These are phyloP conservation scores for Lepiota subincarnata DNA, from an alignment of 768 basidiomycete genomes.

Conservation along the genomic window DNA sequence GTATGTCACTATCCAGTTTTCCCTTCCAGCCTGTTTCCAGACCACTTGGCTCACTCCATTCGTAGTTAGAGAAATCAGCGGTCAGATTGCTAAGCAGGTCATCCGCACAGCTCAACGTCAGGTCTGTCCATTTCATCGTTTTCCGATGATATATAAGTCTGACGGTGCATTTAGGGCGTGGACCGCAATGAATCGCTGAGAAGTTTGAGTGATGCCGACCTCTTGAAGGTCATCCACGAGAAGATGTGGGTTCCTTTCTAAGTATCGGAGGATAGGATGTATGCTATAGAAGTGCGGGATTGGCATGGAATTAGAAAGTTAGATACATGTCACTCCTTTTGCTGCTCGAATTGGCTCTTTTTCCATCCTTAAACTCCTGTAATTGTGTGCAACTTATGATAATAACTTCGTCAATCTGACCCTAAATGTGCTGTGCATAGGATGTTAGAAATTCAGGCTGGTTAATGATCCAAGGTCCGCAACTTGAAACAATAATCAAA, in stretches of 20 bases:
- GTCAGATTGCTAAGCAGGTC: conserved; percentile 66
- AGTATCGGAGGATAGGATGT: neutral
- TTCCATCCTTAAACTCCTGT: neutral
- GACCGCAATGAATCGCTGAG: conserved; percentile 54
- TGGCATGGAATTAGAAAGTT: neutral
- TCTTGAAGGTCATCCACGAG: conserved; percentile 47
- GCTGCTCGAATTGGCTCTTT: neutral
- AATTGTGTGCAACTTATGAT: conserved; percentile 1
- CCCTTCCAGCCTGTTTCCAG: neutral
- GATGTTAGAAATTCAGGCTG: no score
- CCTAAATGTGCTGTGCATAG: no score
- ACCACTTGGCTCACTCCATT: conserved; percentile 1
- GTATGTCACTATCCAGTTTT: conserved; percentile 24
- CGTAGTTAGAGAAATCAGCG: conserved; percentile 76
- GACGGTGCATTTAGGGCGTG: conserved; percentile 37
- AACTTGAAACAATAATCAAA: no score
- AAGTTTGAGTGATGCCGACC: conserved; percentile 48
- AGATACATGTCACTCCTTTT: neutral
- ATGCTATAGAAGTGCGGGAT: neutral
- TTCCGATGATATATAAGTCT: neutral
- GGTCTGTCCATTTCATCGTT: conserved; percentile 19
- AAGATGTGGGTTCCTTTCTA: conserved; percentile 67
- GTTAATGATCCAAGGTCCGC: no score
- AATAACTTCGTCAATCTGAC: neutral
- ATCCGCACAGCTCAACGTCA: conserved; percentile 79